Percentiles rank a stretch among this genome's conserved stretches.
Conservation (phyloP, 129 eudicot species). For the Arctium minus region DNA sequence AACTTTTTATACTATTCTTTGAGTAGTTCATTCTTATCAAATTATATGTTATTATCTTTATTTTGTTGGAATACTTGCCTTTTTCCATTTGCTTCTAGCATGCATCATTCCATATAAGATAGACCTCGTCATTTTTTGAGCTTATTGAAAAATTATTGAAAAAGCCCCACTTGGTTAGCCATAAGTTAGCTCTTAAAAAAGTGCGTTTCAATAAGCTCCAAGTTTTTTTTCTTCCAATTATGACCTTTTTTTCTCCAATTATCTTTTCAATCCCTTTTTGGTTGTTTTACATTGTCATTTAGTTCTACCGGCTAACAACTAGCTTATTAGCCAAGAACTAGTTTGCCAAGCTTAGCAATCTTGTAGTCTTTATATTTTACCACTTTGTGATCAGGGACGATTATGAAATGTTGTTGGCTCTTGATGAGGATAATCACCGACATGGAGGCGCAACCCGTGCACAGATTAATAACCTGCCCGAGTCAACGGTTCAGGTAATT, state of each 20-base stretch:
- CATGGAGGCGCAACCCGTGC: slow-evolving; percentile 68
- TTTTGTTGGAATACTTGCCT: not conserved
- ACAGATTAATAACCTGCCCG: slow-evolving; percentile 65
- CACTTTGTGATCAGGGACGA: slow-evolving; percentile 44
- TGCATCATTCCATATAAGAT: not conserved
- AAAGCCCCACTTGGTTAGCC: no score
- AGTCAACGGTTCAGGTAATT: slow-evolving; percentile 72
- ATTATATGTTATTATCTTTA: not conserved
- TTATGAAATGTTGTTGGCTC: slow-evolving; percentile 87
- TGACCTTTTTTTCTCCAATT: not conserved
- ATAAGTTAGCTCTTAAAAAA: no score
- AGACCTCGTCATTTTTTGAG: not conserved
- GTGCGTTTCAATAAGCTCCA: no score
- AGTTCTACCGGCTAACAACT: not conserved
- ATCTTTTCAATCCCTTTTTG: not conserved
- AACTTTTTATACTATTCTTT: not conserved
- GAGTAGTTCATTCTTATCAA: not conserved
- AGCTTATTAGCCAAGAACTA: not conserved
- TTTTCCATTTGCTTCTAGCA: not conserved
- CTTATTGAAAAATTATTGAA: no score
- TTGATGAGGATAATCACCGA: slow-evolving; percentile 72
- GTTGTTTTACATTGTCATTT: not conserved
- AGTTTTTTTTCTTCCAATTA: no score
- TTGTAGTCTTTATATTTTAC: not conserved
- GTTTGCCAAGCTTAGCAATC: not conserved